phyloP scores from a whole-genome alignment of 441 rosid genomes.

The Gossypium davidsonii region DNA sequence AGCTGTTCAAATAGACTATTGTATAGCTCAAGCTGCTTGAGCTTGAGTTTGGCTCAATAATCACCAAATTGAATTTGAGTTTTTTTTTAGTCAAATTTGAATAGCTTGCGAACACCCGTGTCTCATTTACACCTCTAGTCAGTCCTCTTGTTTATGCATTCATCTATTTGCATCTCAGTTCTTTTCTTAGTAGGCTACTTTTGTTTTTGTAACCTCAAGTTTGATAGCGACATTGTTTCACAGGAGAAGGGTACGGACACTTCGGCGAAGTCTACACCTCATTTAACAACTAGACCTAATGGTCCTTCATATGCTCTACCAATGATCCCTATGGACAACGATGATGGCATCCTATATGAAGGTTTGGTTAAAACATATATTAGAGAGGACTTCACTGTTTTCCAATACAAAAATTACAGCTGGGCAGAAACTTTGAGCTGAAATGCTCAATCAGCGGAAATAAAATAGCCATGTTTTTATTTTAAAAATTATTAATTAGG shows the following conservation, averaged over 20 bases:
- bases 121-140: neutral
- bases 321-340: constrained; percentile 52
- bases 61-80: no score
- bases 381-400: neutral
- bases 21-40: no score
- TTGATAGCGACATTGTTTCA: constrained; percentile 19
- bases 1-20: no score
- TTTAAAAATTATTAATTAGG: neutral
- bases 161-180: neutral
- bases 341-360: constrained; percentile 68
- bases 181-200: neutral
- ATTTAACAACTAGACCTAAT: constrained; percentile 58
- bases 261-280: constrained; percentile 62
- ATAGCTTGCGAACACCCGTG: no score
- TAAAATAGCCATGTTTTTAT: neutral
- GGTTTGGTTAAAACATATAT: constrained; percentile 36
- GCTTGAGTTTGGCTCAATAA: no score
- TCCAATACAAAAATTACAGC: neutral
- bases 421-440: neutral
- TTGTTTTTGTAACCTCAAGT: constrained; percentile 1
- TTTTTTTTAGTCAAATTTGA: no score
- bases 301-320: constrained; percentile 69
- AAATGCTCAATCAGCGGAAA: neutral
- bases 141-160: neutral
- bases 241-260: constrained; percentile 75